phyloP scores from a whole-genome alignment of 2,329 filamentous ascomycete species.

The Thielaviopsis ethacetica region DNA sequence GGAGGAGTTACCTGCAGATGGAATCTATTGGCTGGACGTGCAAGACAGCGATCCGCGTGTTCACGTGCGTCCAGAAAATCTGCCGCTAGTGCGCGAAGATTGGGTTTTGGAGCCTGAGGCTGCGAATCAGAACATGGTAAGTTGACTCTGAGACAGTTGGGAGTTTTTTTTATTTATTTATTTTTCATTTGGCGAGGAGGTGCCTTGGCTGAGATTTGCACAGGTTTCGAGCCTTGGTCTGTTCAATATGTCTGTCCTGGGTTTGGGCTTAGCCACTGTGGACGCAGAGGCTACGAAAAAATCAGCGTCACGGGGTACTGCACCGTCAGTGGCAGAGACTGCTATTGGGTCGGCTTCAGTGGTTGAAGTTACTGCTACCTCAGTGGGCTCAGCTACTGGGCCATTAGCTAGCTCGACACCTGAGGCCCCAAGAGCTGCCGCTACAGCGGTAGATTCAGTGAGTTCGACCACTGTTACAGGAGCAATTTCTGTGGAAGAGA shows the following conservation, averaged over 20 bases:
- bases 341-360: too few relatives aligned
- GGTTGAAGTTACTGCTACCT: too few relatives aligned
- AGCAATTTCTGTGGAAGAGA: too few relatives aligned
- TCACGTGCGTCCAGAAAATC: background rate
- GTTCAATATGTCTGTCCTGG: constrained; percentile 33
- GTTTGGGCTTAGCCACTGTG: constrained; percentile 24
- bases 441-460: background rate
- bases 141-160: background rate
- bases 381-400: too few relatives aligned
- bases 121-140: constrained; percentile 4
- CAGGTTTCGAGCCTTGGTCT: constrained; percentile 37
- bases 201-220: constrained; percentile 13
- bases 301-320: too few relatives aligned
- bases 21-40: constrained; percentile 55
- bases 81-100: constrained; percentile 2
- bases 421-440: constrained; percentile 16
- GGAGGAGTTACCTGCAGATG: constrained; percentile 71
- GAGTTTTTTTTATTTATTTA: background rate
- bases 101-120: constrained; percentile 4
- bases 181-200: background rate
- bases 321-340: too few relatives aligned
- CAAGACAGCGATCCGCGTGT: constrained; percentile 9
- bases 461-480: background rate
- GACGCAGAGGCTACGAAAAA: too few relatives aligned
- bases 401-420: too few relatives aligned